Base-by-base conservation (phyloP, 2,329 filamentous ascomycete genomes). In the Ampelomyces quisqualis region DNA sequence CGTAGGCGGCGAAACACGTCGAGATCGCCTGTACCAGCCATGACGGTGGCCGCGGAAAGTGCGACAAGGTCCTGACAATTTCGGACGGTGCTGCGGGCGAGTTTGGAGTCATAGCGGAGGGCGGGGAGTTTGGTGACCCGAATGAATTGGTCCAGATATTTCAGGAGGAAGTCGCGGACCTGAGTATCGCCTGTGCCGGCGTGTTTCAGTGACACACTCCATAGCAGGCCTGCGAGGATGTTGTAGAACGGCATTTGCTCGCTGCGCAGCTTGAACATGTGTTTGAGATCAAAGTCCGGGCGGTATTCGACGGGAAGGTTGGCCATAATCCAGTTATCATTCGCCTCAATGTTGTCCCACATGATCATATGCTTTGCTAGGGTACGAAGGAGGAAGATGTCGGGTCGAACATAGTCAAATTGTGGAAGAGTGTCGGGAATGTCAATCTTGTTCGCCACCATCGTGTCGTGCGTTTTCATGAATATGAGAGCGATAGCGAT, bases 1-100 rank as follows among this genome's bases (percentile, higher is more conserved):
- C 93, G 85, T 21, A 98, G 77, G 10, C 91, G 84, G 15, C 93
- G 84, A 57, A 97, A 86, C 1, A 95, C 84, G 2, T 80, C 72
- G 14, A 98, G 73, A 61, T 98, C 94, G 26, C 94, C 93, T 0
- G 90, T 95, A 19, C 93, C 93, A 5, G 94, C 90, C 91, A 97
- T 97, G 36, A 97, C 88, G 2, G 86, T 88, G 0, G 93, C 84
- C 15, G 82, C 81, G 5, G 90, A 86, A 5, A 98, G 74, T 1
- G 88, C 88, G 8, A 96, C 71, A 2, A 94, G 76, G 60, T 97
- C 90, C 58, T 96, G 88, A 59, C 93, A 97, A 73, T 94, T 94
- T 24, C 89, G 80, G 2, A 90, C 84, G 6, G 90, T 91, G 38
- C 86, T 85, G 22, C 88, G 79, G 2, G 91, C 82, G 11, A 96